Evolutionary conservation across 2,329 filamentous ascomycete species (phyloP).

Genomic region (Ceratocystiopsis sp.): DNA sequence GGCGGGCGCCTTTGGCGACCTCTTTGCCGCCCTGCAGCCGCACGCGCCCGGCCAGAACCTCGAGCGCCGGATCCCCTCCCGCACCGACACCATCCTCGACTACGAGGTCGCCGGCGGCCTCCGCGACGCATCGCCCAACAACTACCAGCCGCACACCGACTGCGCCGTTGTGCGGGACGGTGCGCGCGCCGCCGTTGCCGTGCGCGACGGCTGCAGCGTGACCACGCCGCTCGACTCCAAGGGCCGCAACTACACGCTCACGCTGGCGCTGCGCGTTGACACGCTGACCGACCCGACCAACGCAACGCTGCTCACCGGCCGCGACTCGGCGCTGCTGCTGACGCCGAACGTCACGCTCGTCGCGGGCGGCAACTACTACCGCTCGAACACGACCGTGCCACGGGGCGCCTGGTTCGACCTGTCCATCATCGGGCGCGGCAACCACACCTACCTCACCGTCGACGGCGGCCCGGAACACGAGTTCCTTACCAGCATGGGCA

Average conservation of each 20-base stretch:
- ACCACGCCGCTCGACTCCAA: slow-evolving; percentile 32
- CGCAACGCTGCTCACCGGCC: slow-evolving; percentile 23
- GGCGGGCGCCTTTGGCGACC: slow-evolving; percentile 19
- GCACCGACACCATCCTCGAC: slow-evolving; percentile 17
- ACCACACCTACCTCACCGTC: too few species aligned
- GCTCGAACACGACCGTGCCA: background rate
- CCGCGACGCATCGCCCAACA: slow-evolving; percentile 21
- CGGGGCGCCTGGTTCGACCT: too few species aligned
- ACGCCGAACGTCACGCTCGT: slow-evolving; percentile 19
- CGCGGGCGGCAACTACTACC: slow-evolving; percentile 19
- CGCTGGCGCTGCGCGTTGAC: slow-evolving; percentile 22
- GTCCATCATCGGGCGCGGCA: too few species aligned
- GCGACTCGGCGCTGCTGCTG: slow-evolving; percentile 25
- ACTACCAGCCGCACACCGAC: slow-evolving; percentile 21
- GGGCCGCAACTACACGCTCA: slow-evolving; percentile 38
- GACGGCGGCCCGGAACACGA: too few species aligned
- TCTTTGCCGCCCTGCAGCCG: slow-evolving; percentile 22
- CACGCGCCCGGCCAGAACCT: slow-evolving; percentile 30
- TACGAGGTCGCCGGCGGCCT: slow-evolving; percentile 12
- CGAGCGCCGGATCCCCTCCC: slow-evolving; percentile 23
- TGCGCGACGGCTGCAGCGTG: slow-evolving; percentile 23
- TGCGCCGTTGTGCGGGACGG: slow-evolving; percentile 17
- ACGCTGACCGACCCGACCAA: slow-evolving; percentile 16
- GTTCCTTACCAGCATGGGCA: too few species aligned
- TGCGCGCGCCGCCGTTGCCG: slow-evolving; percentile 11